Conservation (phyloP, 768 basidiomycete species). For the Lentinula aciculospora region DNA sequence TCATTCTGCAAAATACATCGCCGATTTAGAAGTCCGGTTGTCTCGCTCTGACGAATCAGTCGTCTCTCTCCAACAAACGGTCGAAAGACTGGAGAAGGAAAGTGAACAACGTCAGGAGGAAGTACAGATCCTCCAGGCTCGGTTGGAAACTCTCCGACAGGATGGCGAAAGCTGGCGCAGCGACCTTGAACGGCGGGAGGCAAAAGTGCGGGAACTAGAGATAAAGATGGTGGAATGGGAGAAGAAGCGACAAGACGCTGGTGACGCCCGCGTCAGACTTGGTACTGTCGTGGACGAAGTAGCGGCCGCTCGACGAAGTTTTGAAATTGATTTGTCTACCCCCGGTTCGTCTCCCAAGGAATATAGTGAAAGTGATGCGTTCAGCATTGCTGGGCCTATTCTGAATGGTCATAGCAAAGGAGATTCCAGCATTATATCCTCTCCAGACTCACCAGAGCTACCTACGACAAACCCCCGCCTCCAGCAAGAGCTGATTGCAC, state of each 20-base stretch:
- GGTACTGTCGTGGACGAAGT: conserved; percentile 67
- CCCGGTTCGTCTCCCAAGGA: conserved; percentile 14
- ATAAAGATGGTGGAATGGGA: conserved; percentile 76
- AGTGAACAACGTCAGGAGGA: conserved; percentile 69
- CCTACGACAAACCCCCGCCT: conserved; percentile 27
- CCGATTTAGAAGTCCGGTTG: conserved; percentile 80
- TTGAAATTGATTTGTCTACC: conserved; percentile 45
- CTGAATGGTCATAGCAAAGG: conserved; percentile 9
- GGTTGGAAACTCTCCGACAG: conserved; percentile 60
- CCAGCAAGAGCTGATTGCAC: conserved; percentile 58
- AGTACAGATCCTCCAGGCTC: conserved; percentile 62
- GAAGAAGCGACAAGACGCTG: conserved; percentile 60
- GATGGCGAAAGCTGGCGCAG: conserved; percentile 80
- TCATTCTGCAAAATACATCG: conserved; percentile 72
- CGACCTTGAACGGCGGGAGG: conserved; percentile 82
- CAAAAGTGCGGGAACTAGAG: conserved; percentile 70
- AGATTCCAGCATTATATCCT: conserved; percentile 20
- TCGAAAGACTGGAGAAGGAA: conserved; percentile 76
- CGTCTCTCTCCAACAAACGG: conserved; percentile 56
- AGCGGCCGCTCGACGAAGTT: conserved; percentile 58
- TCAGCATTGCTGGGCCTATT: background rate
- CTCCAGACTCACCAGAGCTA: conserved; percentile 16
- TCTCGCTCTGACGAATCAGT: conserved; percentile 76
- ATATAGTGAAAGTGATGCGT: background rate
- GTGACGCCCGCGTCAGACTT: conserved; percentile 60